Conservation (phyloP, 1,284 basidiomycete genomes). For the Trichosporon sp. region DNA sequence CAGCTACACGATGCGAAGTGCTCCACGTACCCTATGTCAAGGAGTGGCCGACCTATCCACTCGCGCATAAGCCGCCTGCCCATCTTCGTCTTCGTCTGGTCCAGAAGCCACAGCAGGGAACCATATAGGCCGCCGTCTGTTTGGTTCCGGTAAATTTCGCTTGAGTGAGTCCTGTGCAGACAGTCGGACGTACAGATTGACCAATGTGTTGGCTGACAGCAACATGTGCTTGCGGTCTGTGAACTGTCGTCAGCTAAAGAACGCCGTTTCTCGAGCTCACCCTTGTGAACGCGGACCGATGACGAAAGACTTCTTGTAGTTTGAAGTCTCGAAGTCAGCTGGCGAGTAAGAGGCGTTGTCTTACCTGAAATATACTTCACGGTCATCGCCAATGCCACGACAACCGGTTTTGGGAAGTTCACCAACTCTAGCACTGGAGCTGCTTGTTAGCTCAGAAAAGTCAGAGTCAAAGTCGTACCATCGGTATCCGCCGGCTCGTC, state of each 20-base stretch:
- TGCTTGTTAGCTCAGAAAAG: conserved; percentile 20
- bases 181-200: conserved; percentile 59
- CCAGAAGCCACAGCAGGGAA: conserved; percentile 77
- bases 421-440: conserved; percentile 52
- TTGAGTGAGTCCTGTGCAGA: conserved; percentile 27
- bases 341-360: too few relatives aligned
- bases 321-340: conserved; percentile 55
- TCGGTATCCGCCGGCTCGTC: not conserved
- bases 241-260: conserved; percentile 51
- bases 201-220: conserved; percentile 78
- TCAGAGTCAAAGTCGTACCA: not conserved
- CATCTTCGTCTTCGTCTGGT: conserved; percentile 81
- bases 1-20: not conserved
- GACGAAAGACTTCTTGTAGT: conserved; percentile 67
- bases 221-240: conserved; percentile 77
- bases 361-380: conserved; percentile 63
- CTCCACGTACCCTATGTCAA: conserved; percentile 61
- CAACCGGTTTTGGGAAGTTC: conserved; percentile 60
- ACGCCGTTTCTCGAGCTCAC: conserved; percentile 14
- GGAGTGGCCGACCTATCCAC: conserved; percentile 83
- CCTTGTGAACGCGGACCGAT: conserved; percentile 67
- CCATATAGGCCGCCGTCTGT: conserved; percentile 70
- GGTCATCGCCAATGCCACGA: conserved; percentile 66
- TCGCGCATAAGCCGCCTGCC: conserved; percentile 73
- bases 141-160: conserved; percentile 84